Conservation (phyloP, 2,329 filamentous ascomycete species). For the Calonectria pseudoturangicola region DNA sequence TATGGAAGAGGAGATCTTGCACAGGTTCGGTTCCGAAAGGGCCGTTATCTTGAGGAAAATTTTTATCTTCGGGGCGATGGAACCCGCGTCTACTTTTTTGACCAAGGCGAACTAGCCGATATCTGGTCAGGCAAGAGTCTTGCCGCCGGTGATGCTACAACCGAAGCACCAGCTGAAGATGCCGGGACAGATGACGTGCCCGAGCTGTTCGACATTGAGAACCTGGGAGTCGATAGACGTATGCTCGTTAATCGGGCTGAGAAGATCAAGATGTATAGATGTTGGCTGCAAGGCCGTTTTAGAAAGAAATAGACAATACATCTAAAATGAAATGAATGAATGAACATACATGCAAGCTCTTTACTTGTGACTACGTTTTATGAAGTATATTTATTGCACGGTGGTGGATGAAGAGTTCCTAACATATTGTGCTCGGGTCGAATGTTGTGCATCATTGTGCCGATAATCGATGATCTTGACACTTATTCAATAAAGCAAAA, state of each 20-base stretch:
- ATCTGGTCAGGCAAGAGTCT: constrained; percentile 80
- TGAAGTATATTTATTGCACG: no score
- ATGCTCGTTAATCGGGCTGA: constrained; percentile 93
- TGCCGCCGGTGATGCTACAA: constrained; percentile 31
- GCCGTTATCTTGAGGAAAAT: constrained; percentile 94
- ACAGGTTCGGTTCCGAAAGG: constrained; percentile 97
- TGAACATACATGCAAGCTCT: neutral
- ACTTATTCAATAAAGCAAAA: constrained; percentile 62
- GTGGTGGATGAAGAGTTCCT: neutral
- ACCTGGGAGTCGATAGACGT: constrained; percentile 89
- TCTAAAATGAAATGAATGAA: constrained; percentile 28
- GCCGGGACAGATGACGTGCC: constrained; percentile 49
- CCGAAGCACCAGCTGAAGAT: constrained; percentile 41
- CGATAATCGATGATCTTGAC: neutral
- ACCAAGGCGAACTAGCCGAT: constrained; percentile 84
- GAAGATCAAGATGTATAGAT: constrained; percentile 98
- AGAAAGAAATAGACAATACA: constrained; percentile 73
- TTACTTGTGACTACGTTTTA: neutral
- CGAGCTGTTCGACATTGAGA: constrained; percentile 80
- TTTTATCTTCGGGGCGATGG: constrained; percentile 98
- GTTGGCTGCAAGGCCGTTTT: constrained; percentile 93
- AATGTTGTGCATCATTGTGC: neutral
- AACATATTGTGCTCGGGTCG: neutral
- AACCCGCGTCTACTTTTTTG: constrained; percentile 98
- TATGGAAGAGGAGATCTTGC: constrained; percentile 97